Evolutionary conservation across 495 filamentous ascomycete species (phyloP).

Genomic region (Wilcoxina mikolae): DNA sequence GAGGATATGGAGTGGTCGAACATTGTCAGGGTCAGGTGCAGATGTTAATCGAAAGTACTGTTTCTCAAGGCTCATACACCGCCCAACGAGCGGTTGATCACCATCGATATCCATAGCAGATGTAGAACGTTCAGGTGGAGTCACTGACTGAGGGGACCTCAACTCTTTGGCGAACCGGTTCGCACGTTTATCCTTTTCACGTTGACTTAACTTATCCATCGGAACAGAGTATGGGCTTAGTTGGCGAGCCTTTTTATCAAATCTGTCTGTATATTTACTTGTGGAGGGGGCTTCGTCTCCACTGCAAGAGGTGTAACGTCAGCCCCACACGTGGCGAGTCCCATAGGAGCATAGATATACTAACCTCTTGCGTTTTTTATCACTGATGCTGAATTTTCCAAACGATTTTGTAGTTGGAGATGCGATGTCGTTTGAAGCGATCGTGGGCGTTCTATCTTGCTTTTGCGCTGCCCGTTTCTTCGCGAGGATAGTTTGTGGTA

Average conservation of each 20-base stretch:
- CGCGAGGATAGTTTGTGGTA: constrained; percentile 78
- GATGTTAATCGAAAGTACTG: constrained; percentile 85
- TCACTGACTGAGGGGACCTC: constrained; percentile 31
- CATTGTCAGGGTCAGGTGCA: constrained; percentile 66
- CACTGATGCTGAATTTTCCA: constrained; percentile 7
- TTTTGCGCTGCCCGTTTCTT: constrained; percentile 43
- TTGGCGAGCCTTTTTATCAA: constrained; percentile 26
- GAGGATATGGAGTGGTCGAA: constrained; percentile 71
- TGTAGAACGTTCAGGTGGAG: constrained; percentile 17
- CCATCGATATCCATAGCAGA: constrained; percentile 41
- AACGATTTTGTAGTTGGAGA: background rate
- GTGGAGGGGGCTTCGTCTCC: constrained; percentile 8
- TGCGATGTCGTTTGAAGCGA: background rate
- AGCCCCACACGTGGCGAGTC: background rate
- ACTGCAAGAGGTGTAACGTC: background rate
- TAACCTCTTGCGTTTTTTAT: constrained; percentile 27
- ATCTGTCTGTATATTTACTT: constrained; percentile 25
- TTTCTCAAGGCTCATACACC: constrained; percentile 77
- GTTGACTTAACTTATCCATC: constrained; percentile 73
- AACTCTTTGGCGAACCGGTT: constrained; percentile 67
- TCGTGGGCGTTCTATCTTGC: constrained; percentile 15
- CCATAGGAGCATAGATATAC: background rate
- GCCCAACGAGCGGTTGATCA: constrained; percentile 58
- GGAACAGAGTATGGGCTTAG: constrained; percentile 29
- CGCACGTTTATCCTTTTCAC: constrained; percentile 73